phyloP scores from a whole-genome alignment of 306 rosid genomes.

The Mucuna pruriens region DNA sequence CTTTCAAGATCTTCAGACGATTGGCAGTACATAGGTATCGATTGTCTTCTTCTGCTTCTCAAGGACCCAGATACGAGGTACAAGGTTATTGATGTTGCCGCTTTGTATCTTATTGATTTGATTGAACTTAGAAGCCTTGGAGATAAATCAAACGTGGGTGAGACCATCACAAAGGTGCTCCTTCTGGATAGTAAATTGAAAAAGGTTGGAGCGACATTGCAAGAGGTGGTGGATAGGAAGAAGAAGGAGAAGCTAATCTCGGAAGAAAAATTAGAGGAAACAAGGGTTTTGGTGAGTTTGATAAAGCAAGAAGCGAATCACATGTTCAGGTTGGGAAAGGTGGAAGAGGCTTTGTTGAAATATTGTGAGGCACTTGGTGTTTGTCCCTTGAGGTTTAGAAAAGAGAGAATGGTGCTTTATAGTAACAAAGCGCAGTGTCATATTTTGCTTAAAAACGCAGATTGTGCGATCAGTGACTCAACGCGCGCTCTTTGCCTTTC shows the following conservation, averaged over 20 bases:
- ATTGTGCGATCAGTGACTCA: constrained; percentile 64
- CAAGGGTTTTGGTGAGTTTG: constrained; percentile 43
- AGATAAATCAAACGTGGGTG: constrained; percentile 61
- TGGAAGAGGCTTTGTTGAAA: constrained; percentile 57
- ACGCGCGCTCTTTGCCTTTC: constrained; percentile 75
- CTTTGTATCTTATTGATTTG: constrained; percentile 60
- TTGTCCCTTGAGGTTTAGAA: constrained; percentile 60
- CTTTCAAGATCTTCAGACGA: constrained; percentile 84
- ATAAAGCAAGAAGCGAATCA: constrained; percentile 61
- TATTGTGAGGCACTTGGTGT: constrained; percentile 60
- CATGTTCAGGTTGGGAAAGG: constrained; percentile 55
- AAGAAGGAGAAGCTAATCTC: constrained; percentile 45
- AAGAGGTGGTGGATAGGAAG: constrained; percentile 45
- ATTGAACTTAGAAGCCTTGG: constrained; percentile 63
- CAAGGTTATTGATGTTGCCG: constrained; percentile 55
- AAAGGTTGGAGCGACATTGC: constrained; percentile 27
- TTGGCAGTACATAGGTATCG: constrained; percentile 86
- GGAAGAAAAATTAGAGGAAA: constrained; percentile 48
- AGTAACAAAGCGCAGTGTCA: constrained; percentile 70
- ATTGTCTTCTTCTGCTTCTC: constrained; percentile 79
- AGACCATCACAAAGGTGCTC: constrained; percentile 54
- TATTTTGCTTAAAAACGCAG: constrained; percentile 55
- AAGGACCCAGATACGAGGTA: constrained; percentile 68
- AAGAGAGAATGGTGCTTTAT: constrained; percentile 64
- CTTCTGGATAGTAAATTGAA: constrained; percentile 34